phyloP scores from a whole-genome alignment of 805 yeast genomes.

The Candida coleopterorum region DNA sequence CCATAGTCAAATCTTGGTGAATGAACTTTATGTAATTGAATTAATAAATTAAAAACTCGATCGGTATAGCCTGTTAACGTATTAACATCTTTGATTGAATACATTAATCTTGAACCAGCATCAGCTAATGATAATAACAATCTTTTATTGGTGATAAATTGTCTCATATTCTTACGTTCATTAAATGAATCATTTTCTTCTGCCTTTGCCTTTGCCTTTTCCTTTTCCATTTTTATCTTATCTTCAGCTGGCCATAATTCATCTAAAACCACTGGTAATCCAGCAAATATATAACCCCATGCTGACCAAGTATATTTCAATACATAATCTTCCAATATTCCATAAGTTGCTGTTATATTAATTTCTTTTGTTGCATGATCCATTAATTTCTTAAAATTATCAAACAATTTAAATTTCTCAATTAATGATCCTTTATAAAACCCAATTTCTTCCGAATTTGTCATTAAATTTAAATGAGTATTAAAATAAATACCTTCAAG shows the following conservation, averaged over 20 bases:
- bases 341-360: conserved; percentile 60
- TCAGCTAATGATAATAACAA: conserved; percentile 88
- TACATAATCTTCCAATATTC: conserved; percentile 76
- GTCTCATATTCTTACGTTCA: conserved; percentile 68
- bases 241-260: conserved; percentile 32
- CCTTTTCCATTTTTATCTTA: conserved; percentile 6
- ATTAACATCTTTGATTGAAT: conserved; percentile 88
- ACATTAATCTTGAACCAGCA: conserved; percentile 93
- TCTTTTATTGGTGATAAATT: conserved; percentile 85
- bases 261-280: conserved; percentile 78
- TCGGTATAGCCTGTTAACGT: conserved; percentile 88
- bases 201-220: too few species aligned
- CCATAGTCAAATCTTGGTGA: conserved; percentile 54
- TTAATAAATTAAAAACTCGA: conserved; percentile 69
- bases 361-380: conserved; percentile 52
- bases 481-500: conserved; percentile 88
- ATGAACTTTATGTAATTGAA: conserved; percentile 80
- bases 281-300: conserved; percentile 85
- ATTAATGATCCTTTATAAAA: conserved; percentile 84
- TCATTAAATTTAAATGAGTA: conserved; percentile 77
- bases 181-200: conserved; percentile 13
- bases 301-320: conserved; percentile 94
- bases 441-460: conserved; percentile 90
- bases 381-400: conserved; percentile 53
- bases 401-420: conserved; percentile 63